Percentiles rank a stretch among this genome's conserved stretches.
phyloP scores from a whole-genome alignment of 441 rosid species.

The Aquilaria agallochum region DNA sequence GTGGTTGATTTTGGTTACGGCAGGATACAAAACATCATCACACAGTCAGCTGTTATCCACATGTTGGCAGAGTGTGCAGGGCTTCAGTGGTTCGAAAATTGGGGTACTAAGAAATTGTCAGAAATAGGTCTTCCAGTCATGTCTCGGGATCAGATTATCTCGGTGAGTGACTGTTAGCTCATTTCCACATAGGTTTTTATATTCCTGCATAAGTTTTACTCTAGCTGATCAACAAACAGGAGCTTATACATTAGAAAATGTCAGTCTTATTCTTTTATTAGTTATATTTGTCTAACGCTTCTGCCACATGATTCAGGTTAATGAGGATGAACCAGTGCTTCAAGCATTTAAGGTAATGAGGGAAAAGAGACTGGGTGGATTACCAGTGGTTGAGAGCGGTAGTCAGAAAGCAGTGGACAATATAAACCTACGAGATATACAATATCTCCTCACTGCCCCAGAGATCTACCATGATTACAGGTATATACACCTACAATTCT shows the following conservation, averaged over 20 bases:
- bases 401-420: slow-evolving; percentile 73
- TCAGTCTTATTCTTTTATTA: too few relatives aligned
- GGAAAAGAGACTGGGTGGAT: slow-evolving; percentile 72
- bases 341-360: slow-evolving; percentile 97
- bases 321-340: slow-evolving; percentile 91
- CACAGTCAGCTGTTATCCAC: slow-evolving; percentile 95
- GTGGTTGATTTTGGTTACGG: slow-evolving; percentile 78
- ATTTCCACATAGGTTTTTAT: too few relatives aligned
- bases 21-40: slow-evolving; percentile 76
- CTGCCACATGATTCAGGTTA: slow-evolving; percentile 42
- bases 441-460: slow-evolving; percentile 85
- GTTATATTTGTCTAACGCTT: too few relatives aligned
- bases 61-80: slow-evolving; percentile 92
- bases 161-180: slow-evolving; percentile 32
- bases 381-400: slow-evolving; percentile 64
- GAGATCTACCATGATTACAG: slow-evolving; percentile 87
- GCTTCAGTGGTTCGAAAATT: slow-evolving; percentile 92
- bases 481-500: slow-evolving; percentile 25
- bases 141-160: slow-evolving; percentile 43
- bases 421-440: slow-evolving; percentile 87
- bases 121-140: slow-evolving; percentile 85
- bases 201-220: too few relatives aligned
- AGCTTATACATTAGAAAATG: too few relatives aligned
- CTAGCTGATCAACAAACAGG: too few relatives aligned
- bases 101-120: slow-evolving; percentile 85